Base-by-base conservation (phyloP, 23 red algal species). In the Pyropia haitanensis region DNA sequence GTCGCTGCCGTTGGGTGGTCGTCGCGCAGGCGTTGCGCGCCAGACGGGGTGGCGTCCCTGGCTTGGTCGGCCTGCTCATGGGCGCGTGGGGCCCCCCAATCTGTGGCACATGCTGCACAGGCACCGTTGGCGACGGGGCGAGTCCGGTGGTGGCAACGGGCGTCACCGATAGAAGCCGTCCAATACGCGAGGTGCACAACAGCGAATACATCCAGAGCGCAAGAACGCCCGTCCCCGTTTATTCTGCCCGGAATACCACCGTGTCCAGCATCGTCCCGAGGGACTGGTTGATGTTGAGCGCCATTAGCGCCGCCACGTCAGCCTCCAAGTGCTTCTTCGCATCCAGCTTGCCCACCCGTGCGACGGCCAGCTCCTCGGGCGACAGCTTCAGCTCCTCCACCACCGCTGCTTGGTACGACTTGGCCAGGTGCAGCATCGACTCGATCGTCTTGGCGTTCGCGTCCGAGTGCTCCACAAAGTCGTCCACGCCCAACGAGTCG, bases 331-430 rank as follows among this genome's bases (percentile, higher is more conserved):
- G 83, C 68, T 89, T 89, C 58, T 86, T 98, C 1, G 94, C 85
- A 57, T 98, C 94, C 12, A 88, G 71, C 64, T 98, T 98, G 3
- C 94, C 94, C 16, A 98, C 94, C n/a, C 88, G 65, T 14, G 94
- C 77, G 48, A 98, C 76, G 32, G 88, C 94, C 16, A 90, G 68
- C 53, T 98, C 77, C 61, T 98, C 94, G 18, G 65, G 55, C 4
- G 80, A 78, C 56, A 98, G 63, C 53, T 89, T 85, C 53, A 80
- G 77, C 60, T 98, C 94, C 57, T 98, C 86, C 62, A 87, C 68
- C 7, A 98, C 82, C 39, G 80, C 73, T 59, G 82, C 82, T 44
- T 83, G 53, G 44, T 90, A 98, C 27, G 80, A 30, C 70, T 90
- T 86, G 51, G 94, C 80, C 5, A 98, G 70, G 29, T 86, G 33